Evolutionary conservation across 2,329 filamentous ascomycete genomes (phyloP), one percentile per base, ranked within the genome.

Genomic region (Hymenoscyphus albidus): DNA sequence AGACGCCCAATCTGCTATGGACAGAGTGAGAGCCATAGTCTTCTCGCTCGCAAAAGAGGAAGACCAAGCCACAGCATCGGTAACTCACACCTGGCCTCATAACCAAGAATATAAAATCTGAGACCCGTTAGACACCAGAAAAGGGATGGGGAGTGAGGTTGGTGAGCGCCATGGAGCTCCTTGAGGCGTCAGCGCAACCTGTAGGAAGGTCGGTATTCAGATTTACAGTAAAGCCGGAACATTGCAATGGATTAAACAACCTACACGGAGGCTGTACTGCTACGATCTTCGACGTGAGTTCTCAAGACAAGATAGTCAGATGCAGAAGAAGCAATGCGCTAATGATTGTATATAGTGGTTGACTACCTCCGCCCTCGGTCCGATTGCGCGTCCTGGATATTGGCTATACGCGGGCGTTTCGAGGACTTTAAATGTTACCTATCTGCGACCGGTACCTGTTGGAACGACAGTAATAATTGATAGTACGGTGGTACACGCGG

Each of bases 381-480:
- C 87, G 44, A 75, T 88, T 61, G 81, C 82, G 56, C 78, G 78
- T 27, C 84, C 83, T 0, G 88, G 86, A 5, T 85, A 82, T 74
- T 90, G 88, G 83, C 77, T 80, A 63, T 78, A 77, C 48, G 80
- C 87, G 31, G 88, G 89, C 44, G 88, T 92, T 32, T 86, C 81
- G 72, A 82, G 89, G 64, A 87, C 85, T 32, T 79, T 92, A 62
- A 86, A 83, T 70, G 81, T 89, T 54, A 90, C 86, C 0, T 92
- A 90, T 74, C 76, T 92, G 65, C 81, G 87, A 0, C 88, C 89
- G 1, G 72, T 88, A 5, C 82, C 86, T 67, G 76, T 82, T 18
- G 88, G 88, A 1, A 81, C 79, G 74, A 80, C 79, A 62, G 67
- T 89, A 68, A 70, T 84, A 22, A 72, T 90, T 55, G 80, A 85